Evolutionary conservation across 177 flowering plant species (phyloP).

Genomic region (Vitis hybrid): DNA sequence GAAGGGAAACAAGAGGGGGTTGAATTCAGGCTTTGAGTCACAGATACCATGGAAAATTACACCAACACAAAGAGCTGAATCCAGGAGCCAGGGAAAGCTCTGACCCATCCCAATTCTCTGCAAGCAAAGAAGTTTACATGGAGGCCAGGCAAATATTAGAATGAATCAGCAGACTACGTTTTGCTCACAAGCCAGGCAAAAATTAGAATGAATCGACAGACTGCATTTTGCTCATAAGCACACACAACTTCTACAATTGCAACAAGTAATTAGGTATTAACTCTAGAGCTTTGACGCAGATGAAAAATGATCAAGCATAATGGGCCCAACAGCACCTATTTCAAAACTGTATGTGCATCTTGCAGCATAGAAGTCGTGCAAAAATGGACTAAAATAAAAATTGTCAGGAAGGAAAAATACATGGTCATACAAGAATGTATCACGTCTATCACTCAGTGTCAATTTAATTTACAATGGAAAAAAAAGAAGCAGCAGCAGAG

Average conservation of each 20-base stretch:
- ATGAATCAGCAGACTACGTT: background rate
- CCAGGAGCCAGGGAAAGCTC: conserved; percentile 73
- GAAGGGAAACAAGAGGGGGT: conserved; percentile 39
- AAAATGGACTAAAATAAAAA: background rate
- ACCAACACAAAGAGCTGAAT: conserved; percentile 69
- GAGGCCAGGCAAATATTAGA: conserved; percentile 2
- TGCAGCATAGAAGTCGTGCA: too few species aligned
- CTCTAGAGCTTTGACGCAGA: too few species aligned
- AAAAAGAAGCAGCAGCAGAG: too few species aligned
- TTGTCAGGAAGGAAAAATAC: background rate
- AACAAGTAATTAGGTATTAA: too few species aligned
- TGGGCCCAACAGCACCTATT: background rate
- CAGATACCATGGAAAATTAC: conserved; percentile 74
- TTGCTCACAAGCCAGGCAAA: background rate
- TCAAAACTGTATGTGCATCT: background rate
- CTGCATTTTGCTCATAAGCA: too few species aligned
- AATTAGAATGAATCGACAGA: too few species aligned
- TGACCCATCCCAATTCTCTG: conserved; percentile 75
- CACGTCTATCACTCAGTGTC: too few species aligned
- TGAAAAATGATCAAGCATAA: too few species aligned
- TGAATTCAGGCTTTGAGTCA: conserved; percentile 59
- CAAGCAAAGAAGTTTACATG: conserved; percentile 21
- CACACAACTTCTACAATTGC: too few species aligned
- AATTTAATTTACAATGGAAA: too few species aligned
- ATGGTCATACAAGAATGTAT: too few species aligned